These are phyloP conservation scores for Botryotinia calthae DNA, from an alignment of 2,329 filamentous ascomycete species.

Conservation along the genomic window DNA sequence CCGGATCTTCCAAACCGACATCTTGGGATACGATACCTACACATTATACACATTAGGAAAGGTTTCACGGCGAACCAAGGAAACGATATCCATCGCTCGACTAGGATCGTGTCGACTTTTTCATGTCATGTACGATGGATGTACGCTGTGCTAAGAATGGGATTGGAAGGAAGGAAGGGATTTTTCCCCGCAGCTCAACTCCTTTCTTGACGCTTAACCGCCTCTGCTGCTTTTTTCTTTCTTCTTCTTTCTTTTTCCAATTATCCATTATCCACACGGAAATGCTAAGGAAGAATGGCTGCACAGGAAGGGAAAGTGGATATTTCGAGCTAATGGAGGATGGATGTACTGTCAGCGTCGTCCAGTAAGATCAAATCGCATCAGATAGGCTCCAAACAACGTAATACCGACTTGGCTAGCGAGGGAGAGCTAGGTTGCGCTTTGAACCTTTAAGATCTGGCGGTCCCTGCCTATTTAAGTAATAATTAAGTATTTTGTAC, in stretches of 20 bases:
- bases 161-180: not conserved
- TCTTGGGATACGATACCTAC: no score
- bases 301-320: not conserved
- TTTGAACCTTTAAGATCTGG: no score
- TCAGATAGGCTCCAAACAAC: conserved; percentile 13
- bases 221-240: not conserved
- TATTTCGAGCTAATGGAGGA: not conserved
- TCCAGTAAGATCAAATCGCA: not conserved
- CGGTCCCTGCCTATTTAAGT: not conserved
- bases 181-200: not conserved
- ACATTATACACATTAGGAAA: not conserved
- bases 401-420: not conserved
- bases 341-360: no score
- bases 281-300: not conserved
- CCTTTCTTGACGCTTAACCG: not conserved
- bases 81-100: not conserved
- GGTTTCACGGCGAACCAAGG: not conserved
- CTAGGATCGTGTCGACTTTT: not conserved
- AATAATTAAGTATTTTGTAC: not conserved
- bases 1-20: conserved; percentile 7
- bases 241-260: not conserved
- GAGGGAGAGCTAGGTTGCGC: not conserved
- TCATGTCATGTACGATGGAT: not conserved
- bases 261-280: not conserved
- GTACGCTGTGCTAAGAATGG: not conserved